Base-by-base conservation (phyloP, 768 basidiomycete species). In the Rossbeevera mucosa region DNA sequence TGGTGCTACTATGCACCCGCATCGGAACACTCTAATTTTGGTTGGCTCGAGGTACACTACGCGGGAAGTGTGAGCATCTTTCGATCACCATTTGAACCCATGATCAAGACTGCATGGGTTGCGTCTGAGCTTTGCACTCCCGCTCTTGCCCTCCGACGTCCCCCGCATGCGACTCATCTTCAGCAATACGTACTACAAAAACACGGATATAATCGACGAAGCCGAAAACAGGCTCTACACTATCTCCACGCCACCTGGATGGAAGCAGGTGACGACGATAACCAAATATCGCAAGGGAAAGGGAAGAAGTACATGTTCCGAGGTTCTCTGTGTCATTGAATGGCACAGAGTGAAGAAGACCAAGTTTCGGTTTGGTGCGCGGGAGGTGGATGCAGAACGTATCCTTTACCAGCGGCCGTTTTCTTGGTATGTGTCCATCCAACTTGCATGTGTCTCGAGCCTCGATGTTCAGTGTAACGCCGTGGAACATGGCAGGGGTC, bases 241-340 rank as follows among this genome's bases (percentile, higher is more conserved):
- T 13, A 48, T 60, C 12, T 49, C 53, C 24, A 63, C 62, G 3
- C 52, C 56, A 7, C 53, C n/a, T 13, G 58, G 51, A 29, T 36
- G 47, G 47, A 52, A 59, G 28, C 50, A 58, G 41, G 50, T 55
- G 41, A 54, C 56, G 4, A 56, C 57, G 20, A 44, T 58, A 48
- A 54, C 41, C 40, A 52, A 52, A 41, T 20, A 52, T 43, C 31
- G 28, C 44, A 50, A 14, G 16, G 44, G 48, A 22, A 42, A 25
- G 12, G 16, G 1, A 20, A 22, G 45, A 7, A 50, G 13, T 8
- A 33, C 40, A 31, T 13, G 7, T 2, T 29, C 52, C 24, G 58
- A 59, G 5, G 53, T 54, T 6, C 49, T 72, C 13, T 70, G 63
- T 5, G 55, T 62, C 41, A 67, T 73, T 16, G 64, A 71, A 38